Base-by-base conservation (phyloP, 805 yeast genomes). In the Lipomyces orientalis region DNA sequence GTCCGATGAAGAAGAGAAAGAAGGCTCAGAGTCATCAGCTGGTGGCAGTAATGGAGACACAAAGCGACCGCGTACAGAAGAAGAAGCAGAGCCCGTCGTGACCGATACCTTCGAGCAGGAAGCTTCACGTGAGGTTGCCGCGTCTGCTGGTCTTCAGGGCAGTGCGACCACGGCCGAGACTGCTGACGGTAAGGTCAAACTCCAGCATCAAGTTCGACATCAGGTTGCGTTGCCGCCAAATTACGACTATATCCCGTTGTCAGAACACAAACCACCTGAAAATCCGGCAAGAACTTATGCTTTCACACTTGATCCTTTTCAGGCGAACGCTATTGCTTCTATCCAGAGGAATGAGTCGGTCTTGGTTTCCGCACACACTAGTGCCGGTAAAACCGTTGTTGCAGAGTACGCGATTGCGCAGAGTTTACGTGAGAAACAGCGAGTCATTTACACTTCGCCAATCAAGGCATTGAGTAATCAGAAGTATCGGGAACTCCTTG, bases 321-420 rank as follows among this genome's bases (percentile, higher is more conserved):
- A 95, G 81, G 97, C 95, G 73, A 93, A 97, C 22, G 90, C 98
- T 16, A 89, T 95, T 70, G 93, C 97, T 10, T 94, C 98, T 80
- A 95, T 95, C 71, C 98, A 95, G 78, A 85, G 98, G 76, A 86
- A 88, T 73, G 98, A 94, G 80, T 90, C 97, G 1, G 99, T 95
- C 31, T 83, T 95, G 73, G 99, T 95, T 4, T 93, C 98, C 43
- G 99, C 99, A 9, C 98, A 93, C 75, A 93, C 98, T 0, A 93
- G 97, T 61, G 98, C 98, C 10, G 98, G 98, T 81, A 93, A 93
- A 76, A 93, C 98, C 0, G 98, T 93, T 58, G 98, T 93, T 54
- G 98, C 98, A 0, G 98, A 93, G 77, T 93, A 93, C 75, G 97
- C 98, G 34, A 93, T 93, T 78, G 98, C 98, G 0, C 97, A 92